phyloP scores from a whole-genome alignment of 108 stramenopile genomes.

The Nitzschia putrida region DNA sequence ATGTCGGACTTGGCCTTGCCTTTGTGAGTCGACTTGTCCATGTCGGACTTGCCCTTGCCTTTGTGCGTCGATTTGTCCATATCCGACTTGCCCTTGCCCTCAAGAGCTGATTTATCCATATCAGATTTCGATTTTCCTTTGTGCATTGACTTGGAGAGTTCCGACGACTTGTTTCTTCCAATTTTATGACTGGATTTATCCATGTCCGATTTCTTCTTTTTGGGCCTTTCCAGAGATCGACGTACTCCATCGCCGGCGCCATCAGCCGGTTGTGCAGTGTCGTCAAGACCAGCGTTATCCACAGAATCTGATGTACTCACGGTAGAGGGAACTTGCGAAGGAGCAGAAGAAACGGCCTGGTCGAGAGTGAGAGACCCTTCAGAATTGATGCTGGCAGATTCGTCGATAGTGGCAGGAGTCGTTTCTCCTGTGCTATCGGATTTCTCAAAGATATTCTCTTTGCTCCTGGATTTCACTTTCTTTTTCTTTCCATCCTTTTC shows the following conservation, averaged over 20 bases:
- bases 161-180: not conserved
- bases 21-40: constrained; percentile 15
- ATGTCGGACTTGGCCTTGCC: not conserved
- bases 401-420: not conserved
- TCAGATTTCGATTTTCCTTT: not conserved
- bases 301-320: not conserved
- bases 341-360: not conserved
- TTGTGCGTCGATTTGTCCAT: constrained; percentile 11
- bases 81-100: not conserved
- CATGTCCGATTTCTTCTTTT: not conserved
- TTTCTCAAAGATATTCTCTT: not conserved
- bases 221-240: not conserved
- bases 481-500: not conserved
- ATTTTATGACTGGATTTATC: constrained; percentile 1
- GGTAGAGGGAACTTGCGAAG: not conserved
- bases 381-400: not conserved
- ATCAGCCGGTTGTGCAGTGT: not conserved
- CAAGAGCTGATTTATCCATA: not conserved
- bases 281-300: not conserved
- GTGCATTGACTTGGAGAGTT: not conserved
- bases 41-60: not conserved
- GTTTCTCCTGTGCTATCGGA: not conserved
- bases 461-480: not conserved
- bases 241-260: not conserved
- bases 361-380: not conserved